phyloP scores from a whole-genome alignment of 2,329 filamentous ascomycete species.

The Botrytis fragariae region DNA sequence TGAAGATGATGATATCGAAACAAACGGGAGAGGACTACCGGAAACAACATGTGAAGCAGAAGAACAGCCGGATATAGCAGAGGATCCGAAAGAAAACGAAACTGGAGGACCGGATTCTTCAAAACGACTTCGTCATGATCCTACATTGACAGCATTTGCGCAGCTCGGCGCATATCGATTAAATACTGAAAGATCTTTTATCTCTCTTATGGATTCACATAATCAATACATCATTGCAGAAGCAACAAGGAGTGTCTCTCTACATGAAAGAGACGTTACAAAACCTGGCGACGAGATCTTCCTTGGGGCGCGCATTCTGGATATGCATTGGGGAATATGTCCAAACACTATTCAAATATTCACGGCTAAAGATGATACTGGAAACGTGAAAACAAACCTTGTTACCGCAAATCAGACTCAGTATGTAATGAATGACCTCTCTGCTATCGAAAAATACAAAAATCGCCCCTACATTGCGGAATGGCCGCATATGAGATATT shows the following conservation, averaged over 20 bases:
- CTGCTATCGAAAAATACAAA: conserved; percentile 24
- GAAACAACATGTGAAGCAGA: neutral
- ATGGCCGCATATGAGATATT: conserved; percentile 31
- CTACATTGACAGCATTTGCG: conserved; percentile 44
- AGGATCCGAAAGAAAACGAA: neutral
- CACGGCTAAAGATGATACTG: conserved; percentile 21
- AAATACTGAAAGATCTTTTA: conserved; percentile 45
- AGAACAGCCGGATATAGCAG: neutral
- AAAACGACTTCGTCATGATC: conserved; percentile 36
- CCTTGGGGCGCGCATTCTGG: conserved; percentile 26
- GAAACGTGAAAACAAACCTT: conserved; percentile 19
- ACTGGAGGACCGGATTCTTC: conserved; percentile 10
- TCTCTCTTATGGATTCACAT: conserved; percentile 40
- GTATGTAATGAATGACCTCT: conserved; percentile 32
- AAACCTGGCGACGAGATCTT: conserved; percentile 26
- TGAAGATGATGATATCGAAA: neutral
- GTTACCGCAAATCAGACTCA: conserved; percentile 23
- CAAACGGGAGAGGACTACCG: neutral
- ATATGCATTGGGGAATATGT: conserved; percentile 28
- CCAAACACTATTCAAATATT: conserved; percentile 30
- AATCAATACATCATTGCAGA: conserved; percentile 33
- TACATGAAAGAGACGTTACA: conserved; percentile 18
- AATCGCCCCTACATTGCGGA: conserved; percentile 26
- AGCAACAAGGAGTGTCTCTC: conserved; percentile 28
- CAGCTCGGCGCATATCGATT: conserved; percentile 50